Evolutionary conservation across 306 rosid genomes (phyloP), one percentile per base, ranked within the genome.

Genomic region (Coriaria nepalensis): DNA sequence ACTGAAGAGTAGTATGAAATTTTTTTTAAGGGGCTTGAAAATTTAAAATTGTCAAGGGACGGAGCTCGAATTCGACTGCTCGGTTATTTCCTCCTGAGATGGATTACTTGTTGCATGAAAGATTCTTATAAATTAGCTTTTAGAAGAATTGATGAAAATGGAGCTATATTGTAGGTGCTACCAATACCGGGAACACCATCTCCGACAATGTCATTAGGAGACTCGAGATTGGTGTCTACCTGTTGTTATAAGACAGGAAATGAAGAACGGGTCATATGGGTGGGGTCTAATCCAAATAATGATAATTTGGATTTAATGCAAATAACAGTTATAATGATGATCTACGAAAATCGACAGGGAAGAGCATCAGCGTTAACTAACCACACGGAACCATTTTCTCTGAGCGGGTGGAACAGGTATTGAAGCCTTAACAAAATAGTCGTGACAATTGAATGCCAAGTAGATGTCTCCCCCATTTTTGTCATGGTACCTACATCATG

Each of bases 381-480:
- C 98, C 94, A 90, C 94, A 13, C 98, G 93, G 72, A 69, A 73
- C 98, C 98, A 85, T 10, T 52, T 71, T 60, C 76, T 73, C 44
- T 61, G 63, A 33, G 43, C 43, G 35, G 98, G 94, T 14, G 94
- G 86, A 10, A 76, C 43, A 5, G 94, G 87, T 20, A 90, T 54
- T 4, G 59, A 37, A 61, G 35, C 86, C 59, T 62, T 38, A 51
- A 90, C 62, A 43, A 51, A 65, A 53, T 50, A 85, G 65, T 77
- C 83, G 42, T 85, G 98, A 36, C 94, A 79, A 68, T 85, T 90
- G 73, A 90, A 90, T 57, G 96, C 95, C 75, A 90, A 42, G 60
- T 85, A 90, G 62, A 90, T 50, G 65, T 82, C 98, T 47, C 70
- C 82, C 47, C 79, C 87, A 55, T 48, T 57, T 38, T 44, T 68